These are phyloP conservation scores for Annulohypoxylon maeteangense DNA, from an alignment of 495 filamentous ascomycete species.

Conservation along the genomic window DNA sequence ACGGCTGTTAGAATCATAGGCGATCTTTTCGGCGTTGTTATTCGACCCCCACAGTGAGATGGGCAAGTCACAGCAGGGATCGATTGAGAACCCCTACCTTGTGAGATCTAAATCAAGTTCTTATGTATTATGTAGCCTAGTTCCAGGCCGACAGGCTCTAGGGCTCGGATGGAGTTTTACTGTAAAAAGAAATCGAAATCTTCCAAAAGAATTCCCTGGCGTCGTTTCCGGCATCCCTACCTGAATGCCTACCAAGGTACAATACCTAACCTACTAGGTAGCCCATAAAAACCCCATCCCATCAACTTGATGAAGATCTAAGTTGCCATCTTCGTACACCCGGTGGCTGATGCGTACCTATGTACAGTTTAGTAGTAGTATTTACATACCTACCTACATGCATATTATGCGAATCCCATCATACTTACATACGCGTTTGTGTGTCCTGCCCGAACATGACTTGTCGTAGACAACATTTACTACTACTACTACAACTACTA, in stretches of 20 bases:
- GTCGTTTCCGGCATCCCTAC: constrained; percentile 31
- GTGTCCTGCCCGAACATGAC: constrained; percentile 13
- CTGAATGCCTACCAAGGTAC: too few species aligned
- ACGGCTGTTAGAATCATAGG: constrained; percentile 25
- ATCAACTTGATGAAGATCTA: constrained; percentile 19
- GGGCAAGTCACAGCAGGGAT: constrained; percentile 33
- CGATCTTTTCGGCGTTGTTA: constrained; percentile 35
- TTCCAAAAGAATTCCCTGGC: constrained; percentile 41
- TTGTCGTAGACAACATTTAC: constrained; percentile 10
- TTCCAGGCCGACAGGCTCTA: constrained; percentile 19
- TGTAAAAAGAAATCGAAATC: constrained; percentile 43
- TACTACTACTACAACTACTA: too few species aligned
- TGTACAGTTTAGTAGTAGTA: too few species aligned
- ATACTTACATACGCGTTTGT: constrained; percentile 5
- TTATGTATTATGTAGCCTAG: constrained; percentile 14
- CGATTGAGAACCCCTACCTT: constrained; percentile 36
- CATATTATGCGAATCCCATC: constrained; percentile 2
- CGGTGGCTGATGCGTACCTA: constrained; percentile 21
- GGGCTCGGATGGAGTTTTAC: constrained; percentile 38
- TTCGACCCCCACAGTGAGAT: constrained; percentile 38
- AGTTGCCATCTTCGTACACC: not conserved
- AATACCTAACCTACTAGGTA: too few species aligned
- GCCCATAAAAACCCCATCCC: constrained; percentile 13
- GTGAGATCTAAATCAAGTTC: constrained; percentile 41
- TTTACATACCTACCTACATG: not conserved